A percentile compares a stretch with the other conserved stretches of the same genome.
These are phyloP conservation scores for Aspergillus aculeatinus DNA, from an alignment of 2,329 filamentous ascomycete species.

Conservation along the genomic window DNA sequence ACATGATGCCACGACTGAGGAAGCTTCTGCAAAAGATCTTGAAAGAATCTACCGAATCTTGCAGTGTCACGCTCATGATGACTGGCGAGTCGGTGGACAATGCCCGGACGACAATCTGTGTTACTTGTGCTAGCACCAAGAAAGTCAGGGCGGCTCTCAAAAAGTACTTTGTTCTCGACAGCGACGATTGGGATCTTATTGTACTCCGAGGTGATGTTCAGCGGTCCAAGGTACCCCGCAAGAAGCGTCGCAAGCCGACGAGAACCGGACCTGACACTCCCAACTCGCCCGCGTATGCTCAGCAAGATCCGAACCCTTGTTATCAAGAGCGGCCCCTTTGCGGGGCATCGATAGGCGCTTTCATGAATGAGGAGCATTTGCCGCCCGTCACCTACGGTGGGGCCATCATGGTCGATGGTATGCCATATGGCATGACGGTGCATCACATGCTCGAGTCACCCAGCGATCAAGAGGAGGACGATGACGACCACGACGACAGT, in stretches of 20 bases:
- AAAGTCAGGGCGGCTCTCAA: conserved; percentile 59
- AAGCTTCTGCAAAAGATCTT: conserved; percentile 60
- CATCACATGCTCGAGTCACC: conserved; percentile 86
- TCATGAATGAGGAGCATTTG: conserved; percentile 78
- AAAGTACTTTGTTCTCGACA: conserved; percentile 58
- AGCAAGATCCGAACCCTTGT: conserved; percentile 60
- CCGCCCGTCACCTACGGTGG: conserved; percentile 91
- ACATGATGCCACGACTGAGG: conserved; percentile 57
- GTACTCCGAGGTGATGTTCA: conserved; percentile 60
- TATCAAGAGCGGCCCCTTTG: conserved; percentile 78
- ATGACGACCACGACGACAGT: conserved; percentile 36
- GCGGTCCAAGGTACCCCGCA: conserved; percentile 52
- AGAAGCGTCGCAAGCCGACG: conserved; percentile 41
- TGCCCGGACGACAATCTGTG: conserved; percentile 61
- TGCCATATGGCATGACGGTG: conserved; percentile 90
- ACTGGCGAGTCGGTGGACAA: conserved; percentile 58
- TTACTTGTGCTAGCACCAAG: conserved; percentile 60
- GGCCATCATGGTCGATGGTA: conserved; percentile 78
- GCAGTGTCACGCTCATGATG: conserved; percentile 60
- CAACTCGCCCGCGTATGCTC: conserved; percentile 28
- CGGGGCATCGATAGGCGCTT: conserved; percentile 90
- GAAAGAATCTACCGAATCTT: conserved; percentile 59
- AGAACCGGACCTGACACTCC: conserved; percentile 29
- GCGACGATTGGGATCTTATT: conserved; percentile 58
- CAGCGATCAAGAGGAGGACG: conserved; percentile 55